Evolutionary conservation across 2,329 filamentous ascomycete genomes (phyloP), one percentile per base, ranked within the genome.

Genomic region (Talaromyces piceae): DNA sequence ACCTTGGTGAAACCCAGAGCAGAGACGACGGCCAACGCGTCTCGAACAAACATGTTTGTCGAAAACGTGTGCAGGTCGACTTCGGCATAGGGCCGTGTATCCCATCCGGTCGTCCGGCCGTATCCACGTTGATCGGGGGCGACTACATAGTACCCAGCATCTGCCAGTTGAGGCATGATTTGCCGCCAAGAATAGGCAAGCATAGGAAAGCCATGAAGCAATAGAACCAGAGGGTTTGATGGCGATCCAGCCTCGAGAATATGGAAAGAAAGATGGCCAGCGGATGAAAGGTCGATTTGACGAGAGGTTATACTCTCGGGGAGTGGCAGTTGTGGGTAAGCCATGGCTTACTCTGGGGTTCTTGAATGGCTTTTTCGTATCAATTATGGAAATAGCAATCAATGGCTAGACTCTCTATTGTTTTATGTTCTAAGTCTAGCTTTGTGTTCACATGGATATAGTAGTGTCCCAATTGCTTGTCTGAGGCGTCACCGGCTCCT

Each of bases 171-270:
- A 5, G 76, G 74, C 59, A 87, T 74, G 30, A 86, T 67, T 50
- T 81, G 80, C 45, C 83, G 78, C 82, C 83, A 87, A 41, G 82
- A 85, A 63, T 78, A 87, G 23, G 83, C 81, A 2, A 87, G 72
- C 61, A 87, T 83, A 1, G 84, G 84, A 55, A 80, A 87, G 25
- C 83, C 84, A 64, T 86, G 83, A 44, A 79, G 75, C 43, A 84
- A 76, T 5, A 86, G 63, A 9, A 86, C 67, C 8, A 86, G 72
- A 1, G 82, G 82, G 7, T 61, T 50, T 2, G 68, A 63, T 28
- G 66, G 62, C 33, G 70, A 63, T 41, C 80, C 79, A n/a, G 80
- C 73, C 56, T 78, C 75, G 13, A 86, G 71, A 30, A 81, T 63
- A 64, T 87, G 83, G 64, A 81, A 83, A 16, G 73, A 80, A n/a